A percentile compares a stretch with the other conserved stretches of the same genome.
These are phyloP conservation scores for Gossypioides kirkii DNA, from an alignment of 345 rosid species.

Conservation along the genomic window DNA sequence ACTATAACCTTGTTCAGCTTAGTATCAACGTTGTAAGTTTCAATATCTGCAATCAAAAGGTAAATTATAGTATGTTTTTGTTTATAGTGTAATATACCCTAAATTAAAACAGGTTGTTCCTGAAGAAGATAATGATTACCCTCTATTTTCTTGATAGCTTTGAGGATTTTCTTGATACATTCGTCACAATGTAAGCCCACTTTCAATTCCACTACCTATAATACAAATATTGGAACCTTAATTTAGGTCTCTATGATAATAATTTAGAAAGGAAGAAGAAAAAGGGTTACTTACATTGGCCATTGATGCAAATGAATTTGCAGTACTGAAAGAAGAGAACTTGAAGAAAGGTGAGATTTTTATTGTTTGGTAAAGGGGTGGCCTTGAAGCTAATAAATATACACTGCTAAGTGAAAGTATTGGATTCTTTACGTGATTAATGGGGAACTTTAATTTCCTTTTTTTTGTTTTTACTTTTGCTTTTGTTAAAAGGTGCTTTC, in stretches of 20 bases:
- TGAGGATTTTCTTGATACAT: slow-evolving; percentile 74
- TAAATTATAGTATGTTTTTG: too few species aligned
- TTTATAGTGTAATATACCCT: background rate
- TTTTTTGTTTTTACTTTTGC: background rate
- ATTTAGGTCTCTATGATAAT: background rate
- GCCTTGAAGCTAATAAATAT: slow-evolving; percentile 8
- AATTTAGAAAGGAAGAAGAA: background rate
- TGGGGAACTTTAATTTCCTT: background rate
- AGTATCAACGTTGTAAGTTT: slow-evolving; percentile 71
- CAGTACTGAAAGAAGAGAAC: background rate
- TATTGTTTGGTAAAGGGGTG: background rate
- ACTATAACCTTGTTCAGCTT: slow-evolving; percentile 76
- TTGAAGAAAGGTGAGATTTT: background rate
- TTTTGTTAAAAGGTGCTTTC: slow-evolving; percentile 25
- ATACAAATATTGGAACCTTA: slow-evolving; percentile 14
- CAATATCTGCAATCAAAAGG: slow-evolving; percentile 30
- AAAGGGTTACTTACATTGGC: slow-evolving; percentile 30
- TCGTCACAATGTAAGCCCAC: slow-evolving; percentile 39
- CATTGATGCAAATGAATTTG: slow-evolving; percentile 20
- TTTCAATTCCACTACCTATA: slow-evolving; percentile 71
- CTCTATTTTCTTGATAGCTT: slow-evolving; percentile 78
- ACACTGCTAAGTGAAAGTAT: slow-evolving; percentile 18
- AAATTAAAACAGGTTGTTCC: background rate
- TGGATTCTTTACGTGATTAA: slow-evolving; percentile 36
- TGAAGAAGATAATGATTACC: background rate